A percentile compares a stretch with the other conserved stretches of the same genome.
Evolutionary conservation across 257 asterid genomes (phyloP).

Genomic region (Datura wrightii): DNA sequence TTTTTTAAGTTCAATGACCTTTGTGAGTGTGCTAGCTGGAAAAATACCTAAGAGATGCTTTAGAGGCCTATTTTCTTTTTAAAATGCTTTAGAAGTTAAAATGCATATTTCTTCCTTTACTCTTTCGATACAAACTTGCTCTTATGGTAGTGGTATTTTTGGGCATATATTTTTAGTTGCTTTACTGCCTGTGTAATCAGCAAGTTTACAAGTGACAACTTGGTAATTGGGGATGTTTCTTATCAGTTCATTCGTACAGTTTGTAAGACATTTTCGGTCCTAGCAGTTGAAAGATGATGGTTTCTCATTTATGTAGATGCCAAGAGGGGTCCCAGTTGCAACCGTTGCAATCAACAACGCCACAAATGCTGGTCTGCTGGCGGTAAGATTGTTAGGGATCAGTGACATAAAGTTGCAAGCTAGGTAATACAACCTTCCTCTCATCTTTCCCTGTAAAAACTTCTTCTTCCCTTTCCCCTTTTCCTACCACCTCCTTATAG

Average conservation of each 20-base stretch:
- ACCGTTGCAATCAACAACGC: constrained; percentile 93
- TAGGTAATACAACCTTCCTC: constrained; percentile 51
- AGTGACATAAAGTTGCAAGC: constrained; percentile 75
- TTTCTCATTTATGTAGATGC: constrained; percentile 64
- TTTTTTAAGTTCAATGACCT: background rate
- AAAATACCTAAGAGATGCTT: background rate
- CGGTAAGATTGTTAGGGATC: constrained; percentile 81
- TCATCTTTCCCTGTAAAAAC: background rate
- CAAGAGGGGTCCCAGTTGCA: constrained; percentile 97
- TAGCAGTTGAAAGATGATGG: background rate
- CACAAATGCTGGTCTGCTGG: constrained; percentile 93
- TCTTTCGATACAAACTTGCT: constrained; percentile 8
- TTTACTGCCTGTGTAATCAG: background rate
- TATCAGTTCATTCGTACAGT: background rate
- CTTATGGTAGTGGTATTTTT: background rate
- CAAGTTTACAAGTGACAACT: constrained; percentile 5
- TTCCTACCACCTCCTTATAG: background rate
- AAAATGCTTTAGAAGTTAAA: background rate
- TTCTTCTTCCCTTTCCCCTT: background rate
- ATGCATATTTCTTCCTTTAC: background rate
- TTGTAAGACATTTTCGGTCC: background rate
- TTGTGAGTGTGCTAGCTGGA: background rate
- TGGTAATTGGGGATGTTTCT: background rate
- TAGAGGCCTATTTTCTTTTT: background rate
- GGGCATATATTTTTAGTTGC: background rate